A percentile compares a stretch with the other conserved stretches of the same genome.
phyloP scores from a whole-genome alignment of 345 rosid species.

The Heritiera littoralis region DNA sequence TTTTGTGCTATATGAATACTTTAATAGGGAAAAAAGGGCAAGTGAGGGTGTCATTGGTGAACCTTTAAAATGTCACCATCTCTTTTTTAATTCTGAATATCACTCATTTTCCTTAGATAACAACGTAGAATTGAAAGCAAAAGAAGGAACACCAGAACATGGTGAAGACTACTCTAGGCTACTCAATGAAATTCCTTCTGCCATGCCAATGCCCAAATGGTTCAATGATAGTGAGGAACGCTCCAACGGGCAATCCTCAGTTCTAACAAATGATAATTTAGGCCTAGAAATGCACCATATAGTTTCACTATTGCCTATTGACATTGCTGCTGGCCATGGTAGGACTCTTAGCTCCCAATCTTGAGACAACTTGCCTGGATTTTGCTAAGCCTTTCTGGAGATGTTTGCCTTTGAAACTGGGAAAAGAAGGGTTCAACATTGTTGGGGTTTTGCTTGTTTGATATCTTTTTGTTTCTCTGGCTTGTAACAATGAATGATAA shows the following conservation, averaged over 20 bases:
- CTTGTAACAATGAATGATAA: no score
- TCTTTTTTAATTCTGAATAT: background rate
- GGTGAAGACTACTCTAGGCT: conserved; percentile 53
- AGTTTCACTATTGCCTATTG: conserved; percentile 49
- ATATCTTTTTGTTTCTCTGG: background rate
- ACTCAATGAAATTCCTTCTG: conserved; percentile 32
- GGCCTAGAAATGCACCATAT: conserved; percentile 65
- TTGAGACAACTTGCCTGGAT: conserved; percentile 52
- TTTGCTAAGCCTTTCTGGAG: conserved; percentile 29
- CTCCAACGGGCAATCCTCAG: conserved; percentile 37
- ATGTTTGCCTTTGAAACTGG: background rate
- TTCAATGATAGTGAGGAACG: conserved; percentile 49
- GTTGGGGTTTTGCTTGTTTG: conserved; percentile 6
- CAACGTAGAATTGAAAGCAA: conserved; percentile 36
- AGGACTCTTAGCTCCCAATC: conserved; percentile 38
- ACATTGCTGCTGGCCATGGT: conserved; percentile 30
- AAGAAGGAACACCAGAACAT: conserved; percentile 43
- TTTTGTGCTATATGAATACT: background rate
- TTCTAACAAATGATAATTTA: conserved; percentile 49
- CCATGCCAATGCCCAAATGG: conserved; percentile 40
- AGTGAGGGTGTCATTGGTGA: background rate
- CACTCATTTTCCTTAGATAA: background rate
- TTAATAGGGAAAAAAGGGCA: background rate
- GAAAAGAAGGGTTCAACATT: background rate
- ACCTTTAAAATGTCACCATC: background rate